These are phyloP conservation scores for Paecilomyces formosus DNA, from an alignment of 2,329 filamentous ascomycete species.

Conservation along the genomic window DNA sequence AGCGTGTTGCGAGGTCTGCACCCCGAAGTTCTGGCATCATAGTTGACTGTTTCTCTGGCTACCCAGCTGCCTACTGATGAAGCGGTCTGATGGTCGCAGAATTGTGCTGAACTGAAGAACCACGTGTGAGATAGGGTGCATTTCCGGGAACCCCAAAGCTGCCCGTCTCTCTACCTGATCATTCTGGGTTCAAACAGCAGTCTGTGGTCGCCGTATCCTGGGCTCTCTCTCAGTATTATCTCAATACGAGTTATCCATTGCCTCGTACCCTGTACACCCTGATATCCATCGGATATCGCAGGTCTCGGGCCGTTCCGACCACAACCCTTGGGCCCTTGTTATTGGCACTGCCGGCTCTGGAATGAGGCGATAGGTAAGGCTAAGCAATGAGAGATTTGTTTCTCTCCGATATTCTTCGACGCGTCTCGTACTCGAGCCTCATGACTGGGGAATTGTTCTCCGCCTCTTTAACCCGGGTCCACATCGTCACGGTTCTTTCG, in stretches of 20 bases:
- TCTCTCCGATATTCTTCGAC: background rate
- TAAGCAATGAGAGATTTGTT: background rate
- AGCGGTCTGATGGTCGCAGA: background rate
- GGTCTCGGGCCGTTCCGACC: background rate
- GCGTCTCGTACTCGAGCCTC: background rate
- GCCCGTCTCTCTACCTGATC: background rate
- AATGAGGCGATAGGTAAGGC: background rate
- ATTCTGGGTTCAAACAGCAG: background rate
- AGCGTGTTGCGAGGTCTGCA: background rate
- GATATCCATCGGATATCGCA: background rate
- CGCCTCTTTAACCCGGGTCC: background rate
- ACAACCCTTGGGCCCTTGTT: background rate
- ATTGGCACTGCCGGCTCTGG: background rate
- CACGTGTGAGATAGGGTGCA: background rate
- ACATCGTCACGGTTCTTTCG: background rate
- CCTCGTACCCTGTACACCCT: background rate
- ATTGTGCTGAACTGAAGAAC: background rate
- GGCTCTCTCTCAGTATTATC: background rate
- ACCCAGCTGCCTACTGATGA: background rate
- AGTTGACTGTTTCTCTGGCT: background rate
- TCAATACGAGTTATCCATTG: background rate
- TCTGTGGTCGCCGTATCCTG: background rate
- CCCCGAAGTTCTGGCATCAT: background rate
- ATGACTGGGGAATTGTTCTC: background rate
- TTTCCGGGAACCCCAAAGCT: background rate